These are phyloP conservation scores for Fusarium liriodendri DNA, from an alignment of 2,329 filamentous ascomycete genomes.

Conservation along the genomic window DNA sequence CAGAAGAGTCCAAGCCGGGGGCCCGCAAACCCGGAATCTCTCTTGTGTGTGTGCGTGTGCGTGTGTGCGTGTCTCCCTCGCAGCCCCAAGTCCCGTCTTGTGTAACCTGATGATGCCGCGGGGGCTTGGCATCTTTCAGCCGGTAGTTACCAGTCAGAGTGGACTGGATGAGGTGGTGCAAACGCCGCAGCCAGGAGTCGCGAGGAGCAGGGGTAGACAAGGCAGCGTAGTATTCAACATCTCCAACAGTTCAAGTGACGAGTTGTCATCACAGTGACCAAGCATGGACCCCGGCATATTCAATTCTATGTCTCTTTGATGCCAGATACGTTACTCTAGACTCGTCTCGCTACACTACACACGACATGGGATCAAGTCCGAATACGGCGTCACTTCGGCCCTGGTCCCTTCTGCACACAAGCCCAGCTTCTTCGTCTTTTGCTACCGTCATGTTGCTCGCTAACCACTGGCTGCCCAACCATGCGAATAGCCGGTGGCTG, in stretches of 20 bases:
- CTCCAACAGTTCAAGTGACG: not conserved
- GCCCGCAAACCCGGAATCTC: not conserved
- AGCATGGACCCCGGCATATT: not conserved
- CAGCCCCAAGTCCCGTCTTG: conserved; percentile 33
- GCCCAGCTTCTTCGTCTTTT: not conserved
- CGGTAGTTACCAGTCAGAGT: not conserved
- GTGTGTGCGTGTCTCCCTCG: conserved; percentile 12
- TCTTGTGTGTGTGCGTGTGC: conserved; percentile 10
- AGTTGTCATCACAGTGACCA: not conserved
- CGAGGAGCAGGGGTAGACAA: not conserved
- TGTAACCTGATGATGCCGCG: conserved; percentile 26
- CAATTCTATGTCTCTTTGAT: conserved; percentile 11
- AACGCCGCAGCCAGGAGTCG: not conserved
- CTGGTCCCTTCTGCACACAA: conserved; percentile 7
- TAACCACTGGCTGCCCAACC: conserved; percentile 23
- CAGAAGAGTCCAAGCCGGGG: conserved; percentile 15
- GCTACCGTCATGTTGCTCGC: not conserved
- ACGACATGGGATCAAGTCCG: conserved; percentile 23
- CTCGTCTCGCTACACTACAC: conserved; percentile 27
- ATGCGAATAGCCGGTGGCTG: conserved; percentile 26
- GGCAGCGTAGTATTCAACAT: not conserved
- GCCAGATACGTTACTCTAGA: conserved; percentile 12
- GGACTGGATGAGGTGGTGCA: conserved; percentile 6
- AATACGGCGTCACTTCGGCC: conserved; percentile 39
- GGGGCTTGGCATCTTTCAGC: not conserved